Base-by-base conservation (phyloP, 2,329 filamentous ascomycete genomes). In the Meredithiella fracta region DNA sequence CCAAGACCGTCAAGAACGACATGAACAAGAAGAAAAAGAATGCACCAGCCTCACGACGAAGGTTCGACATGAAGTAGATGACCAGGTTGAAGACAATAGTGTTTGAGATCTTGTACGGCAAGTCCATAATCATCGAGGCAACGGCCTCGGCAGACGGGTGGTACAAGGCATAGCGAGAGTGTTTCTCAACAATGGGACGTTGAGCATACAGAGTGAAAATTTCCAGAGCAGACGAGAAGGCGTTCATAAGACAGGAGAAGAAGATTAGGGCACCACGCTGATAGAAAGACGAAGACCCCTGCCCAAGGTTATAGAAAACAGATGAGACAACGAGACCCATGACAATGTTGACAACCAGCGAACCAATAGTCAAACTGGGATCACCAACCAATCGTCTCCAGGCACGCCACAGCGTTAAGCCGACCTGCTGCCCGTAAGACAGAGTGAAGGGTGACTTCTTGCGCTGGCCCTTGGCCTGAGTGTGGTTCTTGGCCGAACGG, bases 121-220 rank as follows among this genome's bases (percentile, higher is more conserved):
- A 70, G 63, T 96, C 90, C 60, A 79, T 84, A 29, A 95, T 68
- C 83, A 94, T 92, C 8, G 86, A 92, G 0, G 86, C 80, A 58
- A 87, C 75, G n/a, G 88, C 86, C 73, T 96, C 89, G 15, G 88
- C 85, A 8, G 85, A 89, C 0, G 90, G 88, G 64, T 94, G 90
- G 63, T 95, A 94, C 17, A 95, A 75, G 17, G 89, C 88, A 65
- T 94, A 95, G 58, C 85, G 80, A 56, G 76, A 72, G 63, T 96
- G 90, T 66, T 95, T 95, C 65, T 95, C 88, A 59, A 96, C 87
- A 63, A 95, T 94, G 1, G 86, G 85, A 38, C 90, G 83, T 76
- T 95, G 89, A 1, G 86, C 79, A 65, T 92, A 96, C 3, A 95
- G 75, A 0, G 86, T 89, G 34, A 92, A 69, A 65, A 95, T 92